Evolutionary conservation across 495 filamentous ascomycete genomes (phyloP).

Genomic region (Penicillium psychrofluorescens): DNA sequence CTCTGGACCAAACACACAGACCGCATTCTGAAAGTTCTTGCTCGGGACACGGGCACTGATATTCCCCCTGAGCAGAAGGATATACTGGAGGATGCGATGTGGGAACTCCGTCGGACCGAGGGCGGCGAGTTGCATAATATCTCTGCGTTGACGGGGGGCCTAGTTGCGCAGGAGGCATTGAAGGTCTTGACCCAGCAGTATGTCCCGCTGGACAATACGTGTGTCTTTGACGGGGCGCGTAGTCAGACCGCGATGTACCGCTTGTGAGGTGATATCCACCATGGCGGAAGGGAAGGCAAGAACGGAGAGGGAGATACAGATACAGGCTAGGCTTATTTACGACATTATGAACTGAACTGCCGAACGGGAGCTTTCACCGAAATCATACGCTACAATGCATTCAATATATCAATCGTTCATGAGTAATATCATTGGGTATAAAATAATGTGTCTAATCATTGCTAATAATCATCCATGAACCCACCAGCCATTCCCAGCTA

Average conservation of each 20-base stretch:
- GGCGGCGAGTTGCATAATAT: constrained; percentile 93
- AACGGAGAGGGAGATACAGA: too few relatives aligned
- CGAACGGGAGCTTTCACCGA: too few relatives aligned
- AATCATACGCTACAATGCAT: too few relatives aligned
- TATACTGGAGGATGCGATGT: constrained; percentile 36
- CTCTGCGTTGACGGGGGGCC: constrained; percentile 79
- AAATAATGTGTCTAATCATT: too few relatives aligned
- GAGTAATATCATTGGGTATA: too few relatives aligned
- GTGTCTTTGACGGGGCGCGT: constrained; percentile 82
- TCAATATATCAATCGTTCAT: too few relatives aligned
- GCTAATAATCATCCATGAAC: too few relatives aligned
- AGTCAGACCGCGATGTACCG: constrained; percentile 66
- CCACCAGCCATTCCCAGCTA: too few relatives aligned
- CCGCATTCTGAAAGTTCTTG: constrained; percentile 17
- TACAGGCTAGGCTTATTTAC: too few relatives aligned
- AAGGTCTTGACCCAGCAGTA: constrained; percentile 97
- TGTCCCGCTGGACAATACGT: constrained; percentile 87
- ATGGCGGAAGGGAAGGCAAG: too few relatives aligned
- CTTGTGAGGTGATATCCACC: constrained; percentile 13
- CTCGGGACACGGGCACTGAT: too few relatives aligned
- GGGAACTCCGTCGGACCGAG: constrained; percentile 66
- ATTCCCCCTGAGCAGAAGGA: too few relatives aligned
- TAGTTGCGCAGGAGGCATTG: constrained; percentile 92
- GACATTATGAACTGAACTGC: not conserved
- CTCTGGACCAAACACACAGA: constrained; percentile 37